phyloP scores from a whole-genome alignment of 2,329 filamentous ascomycete species.

The Pseudogymnoascus sp. region DNA sequence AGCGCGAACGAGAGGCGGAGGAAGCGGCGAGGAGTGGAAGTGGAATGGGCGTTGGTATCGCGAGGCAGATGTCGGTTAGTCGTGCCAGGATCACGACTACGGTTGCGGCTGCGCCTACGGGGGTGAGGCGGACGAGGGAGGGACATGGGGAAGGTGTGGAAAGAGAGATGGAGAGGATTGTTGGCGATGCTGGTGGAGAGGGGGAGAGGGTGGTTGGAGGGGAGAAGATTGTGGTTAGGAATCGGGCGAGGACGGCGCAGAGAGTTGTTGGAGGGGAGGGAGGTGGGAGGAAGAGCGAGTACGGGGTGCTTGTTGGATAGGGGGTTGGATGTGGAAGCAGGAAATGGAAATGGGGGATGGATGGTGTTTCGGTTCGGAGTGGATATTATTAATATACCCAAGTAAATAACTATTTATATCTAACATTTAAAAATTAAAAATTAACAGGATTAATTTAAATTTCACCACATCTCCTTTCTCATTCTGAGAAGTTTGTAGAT shows the following conservation, averaged over 20 bases:
- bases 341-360: not conserved
- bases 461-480: not conserved
- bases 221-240: not conserved
- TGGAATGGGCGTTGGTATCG: not conserved
- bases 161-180: not conserved
- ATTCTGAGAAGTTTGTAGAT: not conserved
- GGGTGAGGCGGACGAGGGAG: not conserved
- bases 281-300: not conserved
- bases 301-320: not conserved
- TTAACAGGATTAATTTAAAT: slow-evolving; percentile 4
- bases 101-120: not conserved
- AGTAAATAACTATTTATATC: not conserved
- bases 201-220: not conserved
- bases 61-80: not conserved
- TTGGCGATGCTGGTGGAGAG: slow-evolving; percentile 4
- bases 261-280: not conserved
- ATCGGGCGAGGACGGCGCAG: not conserved
- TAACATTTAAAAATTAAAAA: not conserved
- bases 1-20: not conserved
- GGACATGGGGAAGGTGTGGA: not conserved
- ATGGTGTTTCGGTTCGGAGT: not conserved
- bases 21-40: not conserved
- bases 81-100: not conserved
- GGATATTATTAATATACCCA: not conserved
- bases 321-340: not conserved